These are phyloP conservation scores for Beauveria sp. DNA, from an alignment of 2,329 filamentous ascomycete genomes.

Conservation along the genomic window DNA sequence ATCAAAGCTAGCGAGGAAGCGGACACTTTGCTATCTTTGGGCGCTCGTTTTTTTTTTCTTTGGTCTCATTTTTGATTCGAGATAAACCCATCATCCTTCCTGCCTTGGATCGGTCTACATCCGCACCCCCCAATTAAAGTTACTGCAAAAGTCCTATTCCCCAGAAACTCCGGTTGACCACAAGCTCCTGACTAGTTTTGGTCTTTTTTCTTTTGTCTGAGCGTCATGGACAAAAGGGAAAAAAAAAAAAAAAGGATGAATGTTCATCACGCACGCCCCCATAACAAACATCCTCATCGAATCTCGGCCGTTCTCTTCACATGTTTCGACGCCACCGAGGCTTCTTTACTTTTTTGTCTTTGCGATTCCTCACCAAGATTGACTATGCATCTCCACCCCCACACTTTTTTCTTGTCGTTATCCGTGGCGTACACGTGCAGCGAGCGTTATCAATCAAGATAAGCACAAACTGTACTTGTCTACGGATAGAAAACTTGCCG, in stretches of 20 bases:
- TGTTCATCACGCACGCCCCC: too few relatives aligned
- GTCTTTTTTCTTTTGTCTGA: not conserved
- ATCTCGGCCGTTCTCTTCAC: not conserved
- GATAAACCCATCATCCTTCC: too few relatives aligned
- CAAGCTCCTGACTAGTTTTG: too few relatives aligned
- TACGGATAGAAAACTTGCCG: too few relatives aligned
- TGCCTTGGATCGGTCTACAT: too few relatives aligned
- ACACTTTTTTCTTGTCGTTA: not conserved
- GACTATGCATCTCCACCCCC: not conserved
- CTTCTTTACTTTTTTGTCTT: too few relatives aligned
- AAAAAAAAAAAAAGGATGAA: not conserved
- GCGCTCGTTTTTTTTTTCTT: not conserved
- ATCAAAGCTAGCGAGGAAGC: not conserved
- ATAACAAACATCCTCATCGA: too few relatives aligned
- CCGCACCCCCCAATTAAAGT: too few relatives aligned
- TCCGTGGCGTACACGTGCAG: not conserved
- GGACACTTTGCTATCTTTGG: not conserved
- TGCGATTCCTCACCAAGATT: too few relatives aligned
- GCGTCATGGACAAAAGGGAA: not conserved
- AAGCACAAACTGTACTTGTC: too few relatives aligned
- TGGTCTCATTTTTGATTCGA: not conserved
- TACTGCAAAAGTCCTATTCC: not conserved
- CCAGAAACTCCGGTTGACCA: not conserved
- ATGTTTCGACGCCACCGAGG: not conserved
- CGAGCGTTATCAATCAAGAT: not conserved